Evolutionary conservation across 805 yeast genomes (phyloP).

Genomic region (Pichia phayaonensis): DNA sequence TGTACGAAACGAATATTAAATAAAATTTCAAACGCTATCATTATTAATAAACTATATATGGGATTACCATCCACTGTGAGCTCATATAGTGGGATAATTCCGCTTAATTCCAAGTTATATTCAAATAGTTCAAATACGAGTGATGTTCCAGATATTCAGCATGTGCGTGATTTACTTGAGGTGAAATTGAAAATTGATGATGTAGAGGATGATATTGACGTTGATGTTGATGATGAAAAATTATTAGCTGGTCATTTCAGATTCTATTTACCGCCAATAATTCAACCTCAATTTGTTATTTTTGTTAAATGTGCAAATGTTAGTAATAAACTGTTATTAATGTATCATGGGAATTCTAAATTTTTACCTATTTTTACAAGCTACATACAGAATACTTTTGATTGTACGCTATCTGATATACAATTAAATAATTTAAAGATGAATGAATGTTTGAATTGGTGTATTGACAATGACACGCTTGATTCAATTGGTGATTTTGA

Average conservation of each 20-base stretch:
- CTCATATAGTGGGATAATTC: constrained; percentile 12
- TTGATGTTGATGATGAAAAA: constrained; percentile 6
- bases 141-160: constrained; percentile 20
- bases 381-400: constrained; percentile 19
- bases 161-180: constrained; percentile 17
- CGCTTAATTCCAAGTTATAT: constrained; percentile 17
- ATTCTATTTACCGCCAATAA: constrained; percentile 20
- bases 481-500: constrained; percentile 3
- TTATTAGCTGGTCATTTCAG: constrained; percentile 24
- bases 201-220: not conserved
- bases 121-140: constrained; percentile 15
- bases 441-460: constrained; percentile 7
- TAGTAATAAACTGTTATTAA: constrained; percentile 1
- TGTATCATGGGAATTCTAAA: constrained; percentile 16
- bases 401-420: constrained; percentile 18
- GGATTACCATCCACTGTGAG: not conserved
- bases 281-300: constrained; percentile 24
- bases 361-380: constrained; percentile 16
- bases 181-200: constrained; percentile 19
- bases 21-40: constrained; percentile 17
- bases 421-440: constrained; percentile 1
- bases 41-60: constrained; percentile 17
- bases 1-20: constrained; percentile 14
- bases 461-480: constrained; percentile 2
- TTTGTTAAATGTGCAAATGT: constrained; percentile 15